phyloP scores from a whole-genome alignment of 805 yeast genomes.

The Candida adriatica region DNA sequence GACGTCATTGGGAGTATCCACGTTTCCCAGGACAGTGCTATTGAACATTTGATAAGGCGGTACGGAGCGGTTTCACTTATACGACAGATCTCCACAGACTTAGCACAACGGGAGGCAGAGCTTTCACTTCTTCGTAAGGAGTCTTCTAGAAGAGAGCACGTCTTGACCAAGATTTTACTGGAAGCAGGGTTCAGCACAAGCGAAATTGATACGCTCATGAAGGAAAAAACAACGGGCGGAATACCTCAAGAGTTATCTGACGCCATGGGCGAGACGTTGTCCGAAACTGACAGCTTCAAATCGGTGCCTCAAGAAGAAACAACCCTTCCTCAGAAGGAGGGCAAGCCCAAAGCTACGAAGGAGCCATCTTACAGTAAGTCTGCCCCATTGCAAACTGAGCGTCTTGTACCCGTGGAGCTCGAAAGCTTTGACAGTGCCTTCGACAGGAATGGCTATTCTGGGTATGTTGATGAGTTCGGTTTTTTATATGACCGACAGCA shows the following conservation, averaged over 20 bases:
- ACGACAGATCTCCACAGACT: slow-evolving; percentile 40
- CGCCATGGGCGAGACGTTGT: slow-evolving; percentile 25
- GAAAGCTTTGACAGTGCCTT: slow-evolving; percentile 27
- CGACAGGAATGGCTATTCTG: slow-evolving; percentile 20
- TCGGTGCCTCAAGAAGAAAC: slow-evolving; percentile 3
- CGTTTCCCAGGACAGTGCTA: slow-evolving; percentile 22
- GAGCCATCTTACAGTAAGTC: slow-evolving; percentile 7
- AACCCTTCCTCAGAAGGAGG: slow-evolving; percentile 5
- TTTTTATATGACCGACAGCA: slow-evolving; percentile 31
- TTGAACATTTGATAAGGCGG: slow-evolving; percentile 26
- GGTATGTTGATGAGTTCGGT: slow-evolving; percentile 42
- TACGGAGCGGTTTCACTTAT: slow-evolving; percentile 32
- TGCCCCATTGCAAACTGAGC: background rate
- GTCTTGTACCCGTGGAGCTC: slow-evolving; percentile 35
- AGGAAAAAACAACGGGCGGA: slow-evolving; percentile 10
- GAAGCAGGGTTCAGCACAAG: slow-evolving; percentile 31
- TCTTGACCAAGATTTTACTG: slow-evolving; percentile 26
- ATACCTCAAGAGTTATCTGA: slow-evolving; percentile 25
- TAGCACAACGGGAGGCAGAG: slow-evolving; percentile 42
- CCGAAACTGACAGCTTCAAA: slow-evolving; percentile 7
- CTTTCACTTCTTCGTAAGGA: slow-evolving; percentile 30
- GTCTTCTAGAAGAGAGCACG: slow-evolving; percentile 29
- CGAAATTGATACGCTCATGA: slow-evolving; percentile 30
- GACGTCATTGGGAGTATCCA: slow-evolving; percentile 34
- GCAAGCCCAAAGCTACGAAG: slow-evolving; percentile 18